Evolutionary conservation across 164 flowering plant genomes (phyloP), one percentile per base, ranked within the genome.

Genomic region (Magnolia kwangsiensis): DNA sequence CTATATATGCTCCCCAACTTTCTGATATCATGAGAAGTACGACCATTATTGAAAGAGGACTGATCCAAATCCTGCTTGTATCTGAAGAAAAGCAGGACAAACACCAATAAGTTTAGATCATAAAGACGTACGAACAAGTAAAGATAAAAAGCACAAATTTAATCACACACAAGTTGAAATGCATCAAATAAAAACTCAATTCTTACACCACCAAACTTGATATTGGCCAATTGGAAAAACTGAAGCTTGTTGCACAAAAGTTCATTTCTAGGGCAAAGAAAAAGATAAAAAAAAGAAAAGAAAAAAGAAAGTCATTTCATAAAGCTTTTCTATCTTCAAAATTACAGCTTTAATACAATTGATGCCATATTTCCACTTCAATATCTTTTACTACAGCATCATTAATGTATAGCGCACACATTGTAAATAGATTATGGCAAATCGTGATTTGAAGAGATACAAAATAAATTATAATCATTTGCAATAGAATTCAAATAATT

Each of bases 21-120:
- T 75, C 98, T 97, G 79, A 92, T 82, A 79, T 70, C 86, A 79
- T 94, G 94, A 78, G 94, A 85, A 82, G 90, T 86, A 29, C 99
- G 90, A 59, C 80, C 87, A 86, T 87, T 90, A 73, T 74, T 84
- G 49, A 73, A 61, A 65, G 90, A 81, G 16, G 93, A 81, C 82
- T 87, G 78, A 55, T 85, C 91, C 45, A 80, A 83, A 81, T 90
- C 93, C 77, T 88, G 86, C 87, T 90, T 80, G 82, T 90, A 92
- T 74, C 99, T 94, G 84, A 75, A 74, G 75, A 49, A 29, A 1
- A 77, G 0, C 19, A 58, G 14, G 10, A 3, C 73, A 21, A 23
- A 14, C 50, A 20, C 50, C 50, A 63, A 9, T 65, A 68, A 78
- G 4, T 24, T 27, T 16, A 71, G 75, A 66, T 55, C 24, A 61